Percentiles rank a stretch among this genome's conserved stretches.
These are phyloP conservation scores for Acacia pycnantha DNA, from an alignment of 331 rosid species.

Conservation along the genomic window DNA sequence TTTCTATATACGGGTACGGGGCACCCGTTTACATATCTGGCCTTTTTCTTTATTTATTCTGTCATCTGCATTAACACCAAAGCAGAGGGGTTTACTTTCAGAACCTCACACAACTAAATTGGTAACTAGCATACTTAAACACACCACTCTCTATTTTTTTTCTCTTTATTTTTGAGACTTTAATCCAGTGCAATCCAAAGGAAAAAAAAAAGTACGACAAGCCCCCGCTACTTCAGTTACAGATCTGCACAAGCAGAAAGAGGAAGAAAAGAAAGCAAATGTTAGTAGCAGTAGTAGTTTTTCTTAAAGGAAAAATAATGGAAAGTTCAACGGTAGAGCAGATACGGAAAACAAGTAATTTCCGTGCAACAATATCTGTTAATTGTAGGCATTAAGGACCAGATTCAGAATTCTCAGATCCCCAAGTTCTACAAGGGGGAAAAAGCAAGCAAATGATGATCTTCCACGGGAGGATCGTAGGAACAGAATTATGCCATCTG, in stretches of 20 bases:
- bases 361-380: not conserved
- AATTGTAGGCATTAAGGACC: not conserved
- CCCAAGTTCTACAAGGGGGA: not conserved
- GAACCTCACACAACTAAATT: not conserved
- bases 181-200: not conserved
- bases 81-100: not conserved
- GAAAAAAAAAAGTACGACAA: not conserved
- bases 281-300: not conserved
- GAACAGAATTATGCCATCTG: not conserved
- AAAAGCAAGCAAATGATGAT: not conserved
- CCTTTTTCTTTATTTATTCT: not conserved
- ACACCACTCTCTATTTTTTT: not conserved
- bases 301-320: too few species aligned
- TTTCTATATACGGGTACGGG: too few species aligned
- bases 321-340: not conserved
- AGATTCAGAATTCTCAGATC: not conserved
- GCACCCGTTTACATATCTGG: too few species aligned
- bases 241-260: conserved; percentile 29
- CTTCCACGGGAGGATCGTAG: not conserved
- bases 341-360: not conserved
- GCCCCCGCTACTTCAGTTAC: conserved; percentile 20
- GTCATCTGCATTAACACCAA: not conserved
- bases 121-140: not conserved
- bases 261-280: not conserved
- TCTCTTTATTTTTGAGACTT: not conserved